Conservation (phyloP, 148 eudicot species). For the Diospyros kaki region DNA sequence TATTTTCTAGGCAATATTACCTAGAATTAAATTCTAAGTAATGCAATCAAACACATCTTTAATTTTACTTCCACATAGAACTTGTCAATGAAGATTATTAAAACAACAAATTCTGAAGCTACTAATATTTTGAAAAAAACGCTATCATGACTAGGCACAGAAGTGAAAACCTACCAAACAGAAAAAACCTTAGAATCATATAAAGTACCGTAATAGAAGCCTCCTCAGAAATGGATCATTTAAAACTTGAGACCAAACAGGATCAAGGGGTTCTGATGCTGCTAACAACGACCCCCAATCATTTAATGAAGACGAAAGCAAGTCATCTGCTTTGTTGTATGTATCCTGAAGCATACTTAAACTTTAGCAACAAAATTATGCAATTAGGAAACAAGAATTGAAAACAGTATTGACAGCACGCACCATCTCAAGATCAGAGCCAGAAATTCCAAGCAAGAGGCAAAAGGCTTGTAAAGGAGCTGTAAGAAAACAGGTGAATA, state of each 20-base stretch:
- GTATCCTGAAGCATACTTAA: constrained; percentile 45
- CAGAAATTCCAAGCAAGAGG: constrained; percentile 61
- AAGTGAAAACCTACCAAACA: neutral
- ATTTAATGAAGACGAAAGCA: constrained; percentile 56
- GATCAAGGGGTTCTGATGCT: constrained; percentile 53
- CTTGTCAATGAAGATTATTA: neutral
- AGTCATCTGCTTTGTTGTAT: constrained; percentile 44
- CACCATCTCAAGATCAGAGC: constrained; percentile 62
- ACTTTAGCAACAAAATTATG: constrained; percentile 8
- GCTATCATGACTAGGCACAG: neutral
- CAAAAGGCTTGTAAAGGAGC: constrained; percentile 80
- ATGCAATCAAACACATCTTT: neutral
- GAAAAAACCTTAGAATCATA: neutral
- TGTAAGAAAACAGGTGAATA: constrained; percentile 77
- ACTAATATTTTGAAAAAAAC: neutral
- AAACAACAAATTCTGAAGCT: neutral
- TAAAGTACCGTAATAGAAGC: constrained; percentile 55
- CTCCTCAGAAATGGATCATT: constrained; percentile 82
- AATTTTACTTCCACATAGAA: no score
- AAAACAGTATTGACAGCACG: constrained; percentile 13
- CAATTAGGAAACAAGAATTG: constrained; percentile 2
- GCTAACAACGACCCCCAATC: constrained; percentile 63
- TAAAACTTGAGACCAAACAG: constrained; percentile 81
- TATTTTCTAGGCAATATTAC: no score
- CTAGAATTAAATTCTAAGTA: no score